These are phyloP conservation scores for Apophysomyces trapeziformis DNA, from an alignment of 371 early-diverging fungal genomes.

Conservation along the genomic window DNA sequence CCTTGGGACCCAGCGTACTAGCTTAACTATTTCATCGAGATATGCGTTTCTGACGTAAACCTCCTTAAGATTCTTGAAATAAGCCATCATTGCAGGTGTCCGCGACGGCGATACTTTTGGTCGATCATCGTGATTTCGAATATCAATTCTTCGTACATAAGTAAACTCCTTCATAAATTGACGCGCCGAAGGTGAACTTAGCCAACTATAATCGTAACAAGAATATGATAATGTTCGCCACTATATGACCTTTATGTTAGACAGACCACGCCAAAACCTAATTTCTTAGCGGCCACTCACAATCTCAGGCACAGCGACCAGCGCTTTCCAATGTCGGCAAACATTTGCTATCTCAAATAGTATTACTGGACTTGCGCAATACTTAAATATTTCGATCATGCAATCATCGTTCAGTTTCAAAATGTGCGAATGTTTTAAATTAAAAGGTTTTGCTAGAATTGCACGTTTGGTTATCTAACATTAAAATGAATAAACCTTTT, in stretches of 20 bases:
- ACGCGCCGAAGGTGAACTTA: neutral
- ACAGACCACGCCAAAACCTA: neutral
- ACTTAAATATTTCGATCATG: neutral
- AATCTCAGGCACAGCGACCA: neutral
- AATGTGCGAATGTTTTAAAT: neutral
- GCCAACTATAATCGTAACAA: neutral
- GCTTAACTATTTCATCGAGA: neutral
- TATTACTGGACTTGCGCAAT: neutral
- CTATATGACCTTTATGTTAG: neutral
- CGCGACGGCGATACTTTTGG: neutral
- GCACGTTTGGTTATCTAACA: neutral
- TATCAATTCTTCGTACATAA: neutral
- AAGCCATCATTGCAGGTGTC: neutral
- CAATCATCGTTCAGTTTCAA: neutral
- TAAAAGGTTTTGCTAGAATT: neutral
- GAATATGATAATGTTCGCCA: neutral
- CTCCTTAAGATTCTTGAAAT: neutral
- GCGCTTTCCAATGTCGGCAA: conserved; percentile 1
- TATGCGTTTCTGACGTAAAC: neutral
- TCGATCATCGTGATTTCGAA: neutral
- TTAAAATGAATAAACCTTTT: too few species aligned
- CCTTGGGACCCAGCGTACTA: neutral
- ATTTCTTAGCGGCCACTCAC: neutral
- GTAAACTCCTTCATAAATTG: neutral
- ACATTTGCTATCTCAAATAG: neutral